Conservation (phyloP, 768 basidiomycete genomes). For the Auricularia sp. region DNA sequence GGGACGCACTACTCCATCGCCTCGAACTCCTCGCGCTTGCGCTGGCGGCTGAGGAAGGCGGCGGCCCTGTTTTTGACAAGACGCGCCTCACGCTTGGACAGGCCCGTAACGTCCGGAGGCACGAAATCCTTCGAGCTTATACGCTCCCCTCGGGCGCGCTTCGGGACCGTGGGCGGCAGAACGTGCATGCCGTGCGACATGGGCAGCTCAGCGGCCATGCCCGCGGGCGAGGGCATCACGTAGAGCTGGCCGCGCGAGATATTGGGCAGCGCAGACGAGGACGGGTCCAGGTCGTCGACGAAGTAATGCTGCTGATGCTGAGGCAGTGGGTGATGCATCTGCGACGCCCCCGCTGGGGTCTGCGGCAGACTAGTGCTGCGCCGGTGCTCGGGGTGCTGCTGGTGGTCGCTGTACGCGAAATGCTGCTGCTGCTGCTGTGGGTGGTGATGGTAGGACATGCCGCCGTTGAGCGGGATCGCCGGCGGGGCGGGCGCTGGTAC, state of each 20-base stretch:
- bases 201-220: background rate
- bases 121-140: conserved; percentile 72
- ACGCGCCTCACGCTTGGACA: conserved; percentile 84
- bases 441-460: background rate
- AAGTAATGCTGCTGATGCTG: background rate
- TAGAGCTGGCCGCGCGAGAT: background rate
- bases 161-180: background rate
- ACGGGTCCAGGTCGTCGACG: background rate
- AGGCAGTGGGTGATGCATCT: background rate
- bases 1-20: conserved; percentile 75
- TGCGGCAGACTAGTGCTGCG: background rate
- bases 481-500: background rate
- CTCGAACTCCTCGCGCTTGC: conserved; percentile 89
- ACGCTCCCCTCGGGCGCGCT: conserved; percentile 35
- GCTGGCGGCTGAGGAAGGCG: conserved; percentile 82
- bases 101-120: conserved; percentile 79
- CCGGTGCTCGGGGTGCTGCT: background rate
- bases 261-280: background rate
- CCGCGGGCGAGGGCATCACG: background rate
- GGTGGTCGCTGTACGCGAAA: background rate
- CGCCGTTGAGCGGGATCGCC: background rate
- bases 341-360: background rate
- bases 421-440: background rate
- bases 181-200: background rate
- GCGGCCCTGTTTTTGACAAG: conserved; percentile 89